Conservation (phyloP, 805 yeast species). For the Cyberlindnera suaveolens region DNA sequence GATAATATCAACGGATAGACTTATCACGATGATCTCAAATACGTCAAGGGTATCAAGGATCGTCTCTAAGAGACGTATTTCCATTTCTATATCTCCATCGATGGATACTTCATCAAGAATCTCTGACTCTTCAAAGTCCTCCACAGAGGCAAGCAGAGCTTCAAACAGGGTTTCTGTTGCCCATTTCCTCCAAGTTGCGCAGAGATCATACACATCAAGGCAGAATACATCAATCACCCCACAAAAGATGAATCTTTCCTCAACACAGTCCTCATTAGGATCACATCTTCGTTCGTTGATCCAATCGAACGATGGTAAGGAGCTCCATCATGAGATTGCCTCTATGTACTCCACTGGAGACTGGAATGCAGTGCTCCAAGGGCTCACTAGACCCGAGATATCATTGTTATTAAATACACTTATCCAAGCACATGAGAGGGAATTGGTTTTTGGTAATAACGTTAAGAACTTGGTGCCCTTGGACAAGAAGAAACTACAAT, state of each 20-base stretch:
- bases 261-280: not conserved
- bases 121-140: no score
- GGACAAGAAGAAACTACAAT: not conserved
- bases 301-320: not conserved
- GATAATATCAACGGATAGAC: no score
- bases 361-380: conserved; percentile 3
- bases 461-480: conserved; percentile 2
- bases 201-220: not conserved
- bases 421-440: conserved; percentile 1
- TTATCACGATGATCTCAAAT: no score
- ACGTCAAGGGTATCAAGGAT: no score
- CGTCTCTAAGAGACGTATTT: no score
- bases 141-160: no score
- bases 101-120: no score
- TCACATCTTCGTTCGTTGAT: conserved; percentile 2
- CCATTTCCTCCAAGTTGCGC: not conserved
- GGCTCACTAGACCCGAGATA: conserved; percentile 9
- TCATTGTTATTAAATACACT: conserved; percentile 6
- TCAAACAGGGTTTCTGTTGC: not conserved
- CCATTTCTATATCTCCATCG: no score
- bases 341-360: not conserved
- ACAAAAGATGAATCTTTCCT: no score
- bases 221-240: no score
- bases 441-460: not conserved
- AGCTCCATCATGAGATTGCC: not conserved